A percentile compares a stretch with the other conserved stretches of the same genome.
Evolutionary conservation across 2,329 filamentous ascomycete species (phyloP).

Genomic region (Passalora sequoiae): DNA sequence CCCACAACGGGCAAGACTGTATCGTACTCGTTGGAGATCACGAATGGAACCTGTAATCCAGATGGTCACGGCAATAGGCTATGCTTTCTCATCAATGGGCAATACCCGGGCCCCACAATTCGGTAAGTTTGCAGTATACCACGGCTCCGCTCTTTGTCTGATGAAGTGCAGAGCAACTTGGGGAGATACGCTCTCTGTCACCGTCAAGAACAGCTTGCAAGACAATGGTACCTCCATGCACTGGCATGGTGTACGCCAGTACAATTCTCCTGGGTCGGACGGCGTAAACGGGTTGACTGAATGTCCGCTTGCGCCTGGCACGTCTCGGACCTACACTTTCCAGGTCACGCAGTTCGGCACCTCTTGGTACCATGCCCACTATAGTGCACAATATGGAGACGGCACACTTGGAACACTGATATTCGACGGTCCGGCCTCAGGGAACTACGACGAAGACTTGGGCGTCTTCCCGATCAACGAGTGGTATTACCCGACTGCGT

Average conservation of each 20-base stretch:
- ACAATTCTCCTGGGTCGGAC: conserved; percentile 34
- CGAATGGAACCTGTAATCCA: conserved; percentile 19
- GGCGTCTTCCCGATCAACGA: conserved; percentile 31
- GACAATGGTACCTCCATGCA: conserved; percentile 37
- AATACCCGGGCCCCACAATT: conserved; percentile 30
- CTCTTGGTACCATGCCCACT: conserved; percentile 38
- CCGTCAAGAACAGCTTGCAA: conserved; percentile 32
- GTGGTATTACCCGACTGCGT: conserved; percentile 31
- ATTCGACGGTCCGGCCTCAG: conserved; percentile 28
- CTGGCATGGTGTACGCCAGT: conserved; percentile 38
- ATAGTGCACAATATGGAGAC: conserved; percentile 27
- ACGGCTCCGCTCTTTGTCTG: too few relatives aligned
- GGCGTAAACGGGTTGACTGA: conserved; percentile 15
- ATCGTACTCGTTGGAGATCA: conserved; percentile 27
- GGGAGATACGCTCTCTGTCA: conserved; percentile 34
- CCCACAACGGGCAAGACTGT: conserved; percentile 29
- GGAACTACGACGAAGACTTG: conserved; percentile 29
- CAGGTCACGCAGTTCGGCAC: conserved; percentile 34
- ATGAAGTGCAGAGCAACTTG: conserved; percentile 33
- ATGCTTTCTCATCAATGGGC: conserved; percentile 26
- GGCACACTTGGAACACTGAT: conserved; percentile 30
- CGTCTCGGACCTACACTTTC: conserved; percentile 15
- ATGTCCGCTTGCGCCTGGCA: conserved; percentile 14
- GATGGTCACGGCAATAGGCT: conserved; percentile 26
- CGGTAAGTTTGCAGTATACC: too few relatives aligned